Base-by-base conservation (phyloP, 2,329 filamentous ascomycete species). In the Gnomoniopsis sp. region DNA sequence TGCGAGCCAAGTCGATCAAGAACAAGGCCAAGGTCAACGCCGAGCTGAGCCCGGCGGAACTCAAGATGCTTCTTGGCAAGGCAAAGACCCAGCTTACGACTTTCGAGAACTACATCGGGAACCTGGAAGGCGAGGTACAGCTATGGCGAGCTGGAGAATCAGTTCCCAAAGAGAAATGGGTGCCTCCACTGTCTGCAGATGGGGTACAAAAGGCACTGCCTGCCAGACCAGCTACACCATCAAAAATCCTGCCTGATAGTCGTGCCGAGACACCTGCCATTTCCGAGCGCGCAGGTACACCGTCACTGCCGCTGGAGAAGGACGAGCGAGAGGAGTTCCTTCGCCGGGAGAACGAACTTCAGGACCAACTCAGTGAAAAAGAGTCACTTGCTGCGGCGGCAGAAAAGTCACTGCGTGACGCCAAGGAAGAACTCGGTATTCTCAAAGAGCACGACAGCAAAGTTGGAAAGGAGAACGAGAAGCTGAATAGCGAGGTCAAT, bases 11-110 rank as follows among this genome's bases (percentile, higher is more conserved):
- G 80, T 90, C 91, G 0, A 99, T 99, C 80, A 97, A 98, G 88
- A 98, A 98, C 81, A 98, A 98, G 83, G 95, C 95, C 75, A 99
- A 98, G 88, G 89, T 99, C 83, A 99, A 99, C 72, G 93, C 93
- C 49, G 95, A 99, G 75, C 85, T 99, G 68, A 98, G 93, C 69
- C 95, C 95, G 49, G 87, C 92, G 14, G 95, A 99, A 75, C 86
- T 99, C 79, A 99, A 98, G 77, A 83, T 87, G 52, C 83, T 97
- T 69, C 86, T 99, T 71, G 93, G 91, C 77, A 96, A 96, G 75
- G 91, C 92, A 15, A 93, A 96, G 74, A 86, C 84, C 54, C 93
- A 97, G 72, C 88, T 95, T 65, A 91, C 90, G 22, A 93, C 86
- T 17, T 98, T 96, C 72, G 90, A 96, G 71, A 85, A 79, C 59